phyloP scores from a whole-genome alignment of 1,284 basidiomycete species.

The Cryptococcus sp. region DNA sequence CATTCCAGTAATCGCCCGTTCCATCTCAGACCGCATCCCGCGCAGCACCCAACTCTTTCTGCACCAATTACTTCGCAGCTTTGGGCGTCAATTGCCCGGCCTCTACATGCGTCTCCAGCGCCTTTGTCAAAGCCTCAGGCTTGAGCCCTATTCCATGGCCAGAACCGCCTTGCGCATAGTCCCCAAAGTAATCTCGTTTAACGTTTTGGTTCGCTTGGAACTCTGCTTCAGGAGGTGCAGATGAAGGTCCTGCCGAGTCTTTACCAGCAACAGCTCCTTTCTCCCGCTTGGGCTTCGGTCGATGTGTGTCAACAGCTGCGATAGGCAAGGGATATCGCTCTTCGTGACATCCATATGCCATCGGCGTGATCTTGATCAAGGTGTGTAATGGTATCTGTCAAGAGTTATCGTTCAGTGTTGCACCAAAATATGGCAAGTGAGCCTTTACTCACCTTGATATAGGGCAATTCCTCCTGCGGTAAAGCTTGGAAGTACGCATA shows the following conservation, averaged over 20 bases:
- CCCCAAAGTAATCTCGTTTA: constrained; percentile 36
- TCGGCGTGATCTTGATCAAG: constrained; percentile 96
- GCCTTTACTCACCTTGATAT: constrained; percentile 68
- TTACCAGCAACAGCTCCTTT: constrained; percentile 9
- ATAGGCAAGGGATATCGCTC: constrained; percentile 86
- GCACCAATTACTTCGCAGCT: constrained; percentile 4
- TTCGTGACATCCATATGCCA: constrained; percentile 98
- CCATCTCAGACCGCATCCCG: too few species aligned
- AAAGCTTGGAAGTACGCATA: constrained; percentile 95
- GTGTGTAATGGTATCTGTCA: constrained; percentile 81
- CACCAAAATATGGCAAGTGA: background rate
- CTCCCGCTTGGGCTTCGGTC: constrained; percentile 69
- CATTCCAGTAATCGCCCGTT: too few species aligned
- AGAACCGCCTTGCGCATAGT: constrained; percentile 8
- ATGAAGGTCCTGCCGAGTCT: background rate
- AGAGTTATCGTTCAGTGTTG: background rate
- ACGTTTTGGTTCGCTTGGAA: background rate
- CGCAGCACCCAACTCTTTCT: too few species aligned
- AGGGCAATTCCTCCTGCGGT: constrained; percentile 90
- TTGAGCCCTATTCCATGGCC: constrained; percentile 13
- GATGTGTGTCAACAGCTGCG: constrained; percentile 87
- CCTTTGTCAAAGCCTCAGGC: constrained; percentile 20
- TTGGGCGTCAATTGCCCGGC: constrained; percentile 23
- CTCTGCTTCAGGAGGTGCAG: constrained; percentile 2
- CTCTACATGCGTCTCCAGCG: constrained; percentile 26